Evolutionary conservation across 495 filamentous ascomycete species (phyloP).

Genomic region (Parathielavia hyrcaniae): DNA sequence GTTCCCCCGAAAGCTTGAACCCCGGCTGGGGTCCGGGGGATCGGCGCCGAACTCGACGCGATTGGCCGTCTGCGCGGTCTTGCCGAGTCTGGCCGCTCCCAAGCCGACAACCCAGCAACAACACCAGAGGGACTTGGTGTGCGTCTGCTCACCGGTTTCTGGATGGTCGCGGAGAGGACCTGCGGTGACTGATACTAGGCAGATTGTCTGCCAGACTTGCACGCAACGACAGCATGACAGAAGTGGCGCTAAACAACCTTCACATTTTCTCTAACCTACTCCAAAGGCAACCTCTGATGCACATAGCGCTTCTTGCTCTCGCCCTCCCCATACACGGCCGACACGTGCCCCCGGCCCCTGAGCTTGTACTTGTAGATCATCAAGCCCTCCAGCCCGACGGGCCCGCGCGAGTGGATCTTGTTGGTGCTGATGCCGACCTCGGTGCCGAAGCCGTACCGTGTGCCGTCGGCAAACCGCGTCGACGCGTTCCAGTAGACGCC

Average conservation of each 20-base stretch:
- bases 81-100: neutral
- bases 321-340: slow-evolving; percentile 64
- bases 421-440: slow-evolving; percentile 98
- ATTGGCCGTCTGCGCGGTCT: slow-evolving; percentile 7
- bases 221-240: too few species aligned
- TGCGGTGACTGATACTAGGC: too few species aligned
- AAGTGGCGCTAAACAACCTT: too few species aligned
- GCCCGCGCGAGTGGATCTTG: slow-evolving; percentile 91
- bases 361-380: slow-evolving; percentile 97
- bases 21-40: slow-evolving; percentile 16
- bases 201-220: too few species aligned
- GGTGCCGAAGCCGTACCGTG: slow-evolving; percentile 94
- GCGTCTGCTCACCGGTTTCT: too few species aligned
- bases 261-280: slow-evolving; percentile 5
- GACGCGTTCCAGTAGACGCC: slow-evolving; percentile 97
- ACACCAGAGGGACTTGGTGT: too few species aligned
- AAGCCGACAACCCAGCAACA: neutral
- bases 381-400: slow-evolving; percentile 87
- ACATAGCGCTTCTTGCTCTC: slow-evolving; percentile 61
- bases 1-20: slow-evolving; percentile 14
- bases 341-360: slow-evolving; percentile 69
- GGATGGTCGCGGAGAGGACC: too few species aligned
- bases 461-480: slow-evolving; percentile 89
- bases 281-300: slow-evolving; percentile 54
- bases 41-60: slow-evolving; percentile 11